These are phyloP conservation scores for Aphanocladium album DNA, from an alignment of 2,329 filamentous ascomycete species.

Conservation along the genomic window DNA sequence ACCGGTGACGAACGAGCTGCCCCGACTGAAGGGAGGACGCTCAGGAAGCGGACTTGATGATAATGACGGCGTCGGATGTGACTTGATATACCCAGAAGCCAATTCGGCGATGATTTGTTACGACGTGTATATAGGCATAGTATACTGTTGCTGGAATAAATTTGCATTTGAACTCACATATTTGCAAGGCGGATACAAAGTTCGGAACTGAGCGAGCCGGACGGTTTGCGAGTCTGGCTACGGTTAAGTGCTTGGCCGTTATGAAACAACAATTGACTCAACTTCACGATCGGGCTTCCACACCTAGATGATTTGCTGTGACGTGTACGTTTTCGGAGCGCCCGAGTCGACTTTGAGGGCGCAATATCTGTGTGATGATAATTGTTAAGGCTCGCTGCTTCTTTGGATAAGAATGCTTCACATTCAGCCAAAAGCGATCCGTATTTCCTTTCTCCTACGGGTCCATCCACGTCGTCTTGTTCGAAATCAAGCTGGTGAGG, in stretches of 20 bases:
- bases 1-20: background rate
- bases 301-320: no score
- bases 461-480: background rate
- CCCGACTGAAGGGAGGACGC: background rate
- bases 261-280: no score
- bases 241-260: no score
- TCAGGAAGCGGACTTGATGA: constrained; percentile 4
- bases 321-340: no score
- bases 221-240: no score
- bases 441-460: background rate
- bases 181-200: background rate
- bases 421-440: background rate
- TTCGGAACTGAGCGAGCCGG: no score
- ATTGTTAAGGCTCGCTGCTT: background rate
- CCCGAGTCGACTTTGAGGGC: no score
- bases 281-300: no score
- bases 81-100: background rate
- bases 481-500: background rate
- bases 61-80: background rate
- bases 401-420: background rate
- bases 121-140: background rate
- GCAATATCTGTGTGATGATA: no score
- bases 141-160: background rate
- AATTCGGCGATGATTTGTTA: background rate
- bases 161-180: background rate